These are phyloP conservation scores for Novymonas esmeraldas DNA, from an alignment of 208 protist species.

Conservation along the genomic window DNA sequence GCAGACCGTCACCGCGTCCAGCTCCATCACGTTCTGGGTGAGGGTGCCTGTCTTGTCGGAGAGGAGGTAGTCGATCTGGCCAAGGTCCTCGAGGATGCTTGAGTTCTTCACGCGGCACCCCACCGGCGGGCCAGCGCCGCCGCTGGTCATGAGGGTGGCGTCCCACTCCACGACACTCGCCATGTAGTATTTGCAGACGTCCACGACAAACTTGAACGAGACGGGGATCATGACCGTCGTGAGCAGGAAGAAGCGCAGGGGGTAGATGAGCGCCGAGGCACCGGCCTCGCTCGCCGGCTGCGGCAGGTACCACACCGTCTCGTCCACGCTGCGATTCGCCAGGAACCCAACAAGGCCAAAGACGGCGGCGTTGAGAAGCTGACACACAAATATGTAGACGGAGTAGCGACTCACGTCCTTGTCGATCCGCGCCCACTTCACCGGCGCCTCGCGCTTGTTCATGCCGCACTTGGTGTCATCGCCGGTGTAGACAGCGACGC, in stretches of 20 bases:
- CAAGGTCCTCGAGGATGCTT: conserved; percentile 93
- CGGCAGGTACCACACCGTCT: conserved; percentile 74
- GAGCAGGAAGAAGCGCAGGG: conserved; percentile 94
- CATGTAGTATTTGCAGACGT: conserved; percentile 96
- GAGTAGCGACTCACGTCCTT: conserved; percentile 82
- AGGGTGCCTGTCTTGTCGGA: conserved; percentile 97
- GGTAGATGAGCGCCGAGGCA: conserved; percentile 77
- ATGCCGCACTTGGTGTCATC: conserved; percentile 94
- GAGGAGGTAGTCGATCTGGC: conserved; percentile 94
- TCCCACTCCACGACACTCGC: conserved; percentile 93
- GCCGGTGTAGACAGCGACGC: conserved; percentile 95
- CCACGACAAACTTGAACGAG: conserved; percentile 96
- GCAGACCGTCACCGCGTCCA: conserved; percentile 60
- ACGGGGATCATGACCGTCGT: conserved; percentile 98
- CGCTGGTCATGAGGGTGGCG: conserved; percentile 60
- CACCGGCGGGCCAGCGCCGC: neutral
- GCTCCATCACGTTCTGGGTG: conserved; percentile 95
- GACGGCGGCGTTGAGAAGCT: conserved; percentile 73
- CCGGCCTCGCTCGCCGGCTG: conserved; percentile 32
- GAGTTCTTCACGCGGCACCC: conserved; percentile 89
- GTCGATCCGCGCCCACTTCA: conserved; percentile 96
- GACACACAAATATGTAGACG: conserved; percentile 88
- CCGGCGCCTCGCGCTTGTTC: conserved; percentile 87
- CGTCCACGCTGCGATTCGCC: conserved; percentile 47
- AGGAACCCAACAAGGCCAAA: conserved; percentile 87